phyloP scores from a whole-genome alignment of 352 stramenopile genomes.

The Phytophthora sp. region DNA sequence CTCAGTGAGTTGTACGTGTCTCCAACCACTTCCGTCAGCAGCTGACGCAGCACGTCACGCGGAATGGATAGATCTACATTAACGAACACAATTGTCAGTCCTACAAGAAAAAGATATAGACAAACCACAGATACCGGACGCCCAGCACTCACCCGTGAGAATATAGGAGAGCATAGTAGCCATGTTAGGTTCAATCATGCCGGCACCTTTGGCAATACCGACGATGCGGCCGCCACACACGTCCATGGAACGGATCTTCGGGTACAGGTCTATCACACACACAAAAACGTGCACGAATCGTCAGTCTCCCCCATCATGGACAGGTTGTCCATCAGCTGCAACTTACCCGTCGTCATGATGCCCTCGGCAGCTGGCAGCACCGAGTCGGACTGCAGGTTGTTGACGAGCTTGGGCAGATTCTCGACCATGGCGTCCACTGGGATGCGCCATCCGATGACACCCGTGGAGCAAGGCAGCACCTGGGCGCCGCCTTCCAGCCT shows the following conservation, averaged over 20 bases:
- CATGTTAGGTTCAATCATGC: conserved; percentile 99
- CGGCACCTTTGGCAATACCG: conserved; percentile 98
- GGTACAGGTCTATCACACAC: conserved; percentile 75
- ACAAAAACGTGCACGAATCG: too few relatives aligned
- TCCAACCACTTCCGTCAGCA: conserved; percentile 82
- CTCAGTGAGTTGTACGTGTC: conserved; percentile 94
- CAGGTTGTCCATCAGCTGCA: not conserved
- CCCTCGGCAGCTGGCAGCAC: conserved; percentile 93
- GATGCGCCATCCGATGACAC: conserved; percentile 99
- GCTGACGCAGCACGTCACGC: conserved; percentile 77
- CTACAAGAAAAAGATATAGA: not conserved
- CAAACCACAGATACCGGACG: not conserved
- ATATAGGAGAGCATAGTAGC: conserved; percentile 91
- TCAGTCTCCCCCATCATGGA: too few relatives aligned
- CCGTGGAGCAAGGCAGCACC: conserved; percentile 96
- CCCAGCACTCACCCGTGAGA: conserved; percentile 67
- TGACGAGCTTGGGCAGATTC: conserved; percentile 75
- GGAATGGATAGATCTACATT: conserved; percentile 72
- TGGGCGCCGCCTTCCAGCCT: conserved; percentile 79
- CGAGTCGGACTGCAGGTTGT: conserved; percentile 93
- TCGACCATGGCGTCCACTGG: conserved; percentile 92
- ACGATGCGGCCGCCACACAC: conserved; percentile 92
- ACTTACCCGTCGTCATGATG: conserved; percentile 97
- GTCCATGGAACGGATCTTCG: conserved; percentile 88
- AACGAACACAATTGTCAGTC: conserved; percentile 12